phyloP scores from a whole-genome alignment of 192 early-diverging fungal species.

The Umbelopsis vinacea region DNA sequence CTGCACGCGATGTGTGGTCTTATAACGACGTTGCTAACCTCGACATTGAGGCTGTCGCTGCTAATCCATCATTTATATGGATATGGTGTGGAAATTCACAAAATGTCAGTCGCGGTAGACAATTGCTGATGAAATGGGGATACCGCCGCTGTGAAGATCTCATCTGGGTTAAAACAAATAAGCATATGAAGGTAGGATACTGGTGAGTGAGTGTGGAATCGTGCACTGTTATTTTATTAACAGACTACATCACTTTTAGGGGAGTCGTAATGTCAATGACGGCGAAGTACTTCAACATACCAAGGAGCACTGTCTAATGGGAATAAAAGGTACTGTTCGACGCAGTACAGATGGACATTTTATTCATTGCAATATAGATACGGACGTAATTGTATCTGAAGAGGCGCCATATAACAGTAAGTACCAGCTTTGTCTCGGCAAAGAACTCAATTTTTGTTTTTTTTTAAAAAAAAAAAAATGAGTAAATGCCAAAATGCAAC shows the following conservation, averaged over 20 bases:
- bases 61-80: constrained; percentile 65
- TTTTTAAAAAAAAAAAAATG: too few relatives aligned
- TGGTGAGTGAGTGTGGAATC: too few relatives aligned
- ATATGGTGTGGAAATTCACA: constrained; percentile 62
- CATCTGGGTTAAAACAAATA: constrained; percentile 70
- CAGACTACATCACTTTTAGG: too few relatives aligned
- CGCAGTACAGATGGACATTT: constrained; percentile 68
- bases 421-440: neutral
- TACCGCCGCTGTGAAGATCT: constrained; percentile 71
- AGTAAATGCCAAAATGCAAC: neutral
- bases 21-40: constrained; percentile 59
- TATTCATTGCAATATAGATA: constrained; percentile 75
- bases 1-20: constrained; percentile 40
- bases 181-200: constrained; percentile 40
- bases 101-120: constrained; percentile 60
- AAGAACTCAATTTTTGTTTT: too few relatives aligned
- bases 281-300: constrained; percentile 56
- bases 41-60: constrained; percentile 59
- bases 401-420: constrained; percentile 45
- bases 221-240: too few relatives aligned
- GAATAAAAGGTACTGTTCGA: constrained; percentile 67
- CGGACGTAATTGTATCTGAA: constrained; percentile 68
- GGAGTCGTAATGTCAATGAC: constrained; percentile 40
- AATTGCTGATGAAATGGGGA: constrained; percentile 65
- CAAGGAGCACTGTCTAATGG: constrained; percentile 73